Percentiles rank a stretch among this genome's conserved stretches.
Conservation (phyloP, 495 filamentous ascomycete species). For the Neurospora tetrasperma region DNA sequence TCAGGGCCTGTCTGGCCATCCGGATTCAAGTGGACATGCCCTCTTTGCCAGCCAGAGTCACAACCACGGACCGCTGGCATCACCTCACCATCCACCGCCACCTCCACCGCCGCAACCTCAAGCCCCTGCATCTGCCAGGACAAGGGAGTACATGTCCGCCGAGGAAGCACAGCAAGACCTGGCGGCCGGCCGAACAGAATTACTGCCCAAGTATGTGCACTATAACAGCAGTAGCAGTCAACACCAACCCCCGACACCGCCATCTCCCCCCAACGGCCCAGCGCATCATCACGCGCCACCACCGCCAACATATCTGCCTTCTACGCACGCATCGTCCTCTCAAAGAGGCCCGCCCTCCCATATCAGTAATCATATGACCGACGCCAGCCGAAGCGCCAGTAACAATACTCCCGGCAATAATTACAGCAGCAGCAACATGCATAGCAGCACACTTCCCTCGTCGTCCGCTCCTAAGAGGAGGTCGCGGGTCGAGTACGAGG, state of each 20-base stretch:
- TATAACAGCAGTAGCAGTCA: slow-evolving; percentile 67
- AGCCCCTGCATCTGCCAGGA: slow-evolving; percentile 41
- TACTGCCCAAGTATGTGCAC: slow-evolving; percentile 86
- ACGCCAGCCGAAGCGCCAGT: slow-evolving; percentile 40
- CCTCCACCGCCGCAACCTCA: slow-evolving; percentile 30
- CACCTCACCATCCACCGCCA: slow-evolving; percentile 52
- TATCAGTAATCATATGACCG: slow-evolving; percentile 13
- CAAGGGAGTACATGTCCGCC: slow-evolving; percentile 85
- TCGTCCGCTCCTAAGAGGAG: slow-evolving; percentile 46
- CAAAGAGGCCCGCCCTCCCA: slow-evolving; percentile 6
- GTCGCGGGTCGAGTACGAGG: slow-evolving; percentile 79
- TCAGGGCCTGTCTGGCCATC: slow-evolving; percentile 62
- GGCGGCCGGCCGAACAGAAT: slow-evolving; percentile 80
- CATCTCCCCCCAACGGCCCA: slow-evolving; percentile 50
- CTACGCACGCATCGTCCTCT: slow-evolving; percentile 10
- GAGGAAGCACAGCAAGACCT: slow-evolving; percentile 89
- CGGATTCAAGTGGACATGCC: slow-evolving; percentile 62
- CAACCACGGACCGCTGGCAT: slow-evolving; percentile 50
- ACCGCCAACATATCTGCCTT: background rate
- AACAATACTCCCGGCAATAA: slow-evolving; percentile 1
- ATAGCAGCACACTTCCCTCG: background rate
- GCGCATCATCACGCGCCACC: background rate
- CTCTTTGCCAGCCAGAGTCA: slow-evolving; percentile 21
- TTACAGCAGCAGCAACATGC: slow-evolving; percentile 4
- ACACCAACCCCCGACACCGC: slow-evolving; percentile 82